Evolutionary conservation across 2,329 filamentous ascomycete genomes (phyloP).

Genomic region (Exophiala spinifera): DNA sequence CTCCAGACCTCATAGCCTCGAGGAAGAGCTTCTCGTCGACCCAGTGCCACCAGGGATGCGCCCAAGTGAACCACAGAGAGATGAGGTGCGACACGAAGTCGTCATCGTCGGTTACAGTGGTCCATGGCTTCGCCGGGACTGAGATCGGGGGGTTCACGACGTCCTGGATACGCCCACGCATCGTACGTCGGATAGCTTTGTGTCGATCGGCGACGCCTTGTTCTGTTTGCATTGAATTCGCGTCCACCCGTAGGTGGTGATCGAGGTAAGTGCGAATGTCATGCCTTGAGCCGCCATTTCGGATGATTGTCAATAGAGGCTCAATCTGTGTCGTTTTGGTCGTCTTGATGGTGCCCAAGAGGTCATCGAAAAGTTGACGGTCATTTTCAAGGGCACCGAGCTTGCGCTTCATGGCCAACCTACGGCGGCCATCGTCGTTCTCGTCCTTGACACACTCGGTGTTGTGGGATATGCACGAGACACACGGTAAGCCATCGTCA

Average conservation of each 20-base stretch:
- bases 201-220: neutral
- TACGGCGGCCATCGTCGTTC: conserved; percentile 33
- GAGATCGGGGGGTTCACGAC: conserved; percentile 31
- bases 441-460: conserved; percentile 31
- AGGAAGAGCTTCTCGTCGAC: conserved; percentile 36
- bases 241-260: conserved; percentile 13
- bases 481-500: conserved; percentile 32
- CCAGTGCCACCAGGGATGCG: conserved; percentile 32
- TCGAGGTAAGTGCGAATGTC: conserved; percentile 28
- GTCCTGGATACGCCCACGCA: conserved; percentile 29
- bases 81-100: conserved; percentile 35
- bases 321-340: conserved; percentile 19
- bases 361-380: conserved; percentile 26
- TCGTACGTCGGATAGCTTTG: conserved; percentile 18
- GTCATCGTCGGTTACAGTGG: conserved; percentile 34
- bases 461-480: conserved; percentile 31
- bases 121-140: conserved; percentile 35
- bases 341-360: conserved; percentile 26
- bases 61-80: conserved; percentile 37
- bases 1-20: conserved; percentile 34
- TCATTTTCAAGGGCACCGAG: conserved; percentile 38
- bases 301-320: conserved; percentile 30
- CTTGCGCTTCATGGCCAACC: conserved; percentile 25
- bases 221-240: neutral
- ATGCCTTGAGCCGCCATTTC: conserved; percentile 28